Evolutionary conservation across 2,329 filamentous ascomycete genomes (phyloP).

Genomic region (Trichophyton rubrum): DNA sequence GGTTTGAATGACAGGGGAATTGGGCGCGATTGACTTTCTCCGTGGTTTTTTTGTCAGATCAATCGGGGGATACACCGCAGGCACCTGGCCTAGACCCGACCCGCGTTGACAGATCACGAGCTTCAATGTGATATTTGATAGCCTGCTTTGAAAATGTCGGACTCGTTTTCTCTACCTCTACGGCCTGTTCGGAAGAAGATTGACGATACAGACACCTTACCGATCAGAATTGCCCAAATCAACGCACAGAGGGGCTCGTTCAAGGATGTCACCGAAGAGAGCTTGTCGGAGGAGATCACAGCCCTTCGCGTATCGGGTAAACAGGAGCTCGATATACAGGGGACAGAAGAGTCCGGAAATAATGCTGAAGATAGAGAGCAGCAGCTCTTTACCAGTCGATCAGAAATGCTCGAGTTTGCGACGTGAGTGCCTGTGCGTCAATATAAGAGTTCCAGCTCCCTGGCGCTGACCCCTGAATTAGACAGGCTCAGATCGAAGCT

Average conservation of each 20-base stretch:
- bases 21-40: too few relatives aligned
- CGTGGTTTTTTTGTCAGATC: too few relatives aligned
- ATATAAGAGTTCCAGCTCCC: background rate
- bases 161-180: constrained; percentile 45
- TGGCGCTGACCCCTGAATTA: constrained; percentile 13
- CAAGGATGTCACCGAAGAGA: constrained; percentile 61
- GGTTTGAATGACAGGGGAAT: too few relatives aligned
- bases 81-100: too few relatives aligned
- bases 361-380: constrained; percentile 30
- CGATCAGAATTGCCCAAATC: constrained; percentile 65
- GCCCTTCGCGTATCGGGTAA: constrained; percentile 31
- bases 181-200: constrained; percentile 37
- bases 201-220: constrained; percentile 37
- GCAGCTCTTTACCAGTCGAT: constrained; percentile 32
- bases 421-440: constrained; percentile 21
- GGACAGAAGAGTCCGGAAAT: constrained; percentile 17
- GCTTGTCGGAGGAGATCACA: constrained; percentile 56
- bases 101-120: too few relatives aligned
- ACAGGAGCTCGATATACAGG: constrained; percentile 36
- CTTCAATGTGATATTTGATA: too few relatives aligned
- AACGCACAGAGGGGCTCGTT: constrained; percentile 71
- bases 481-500: constrained; percentile 35
- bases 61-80: too few relatives aligned
- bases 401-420: constrained; percentile 35
- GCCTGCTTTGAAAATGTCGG: constrained; percentile 20